Evolutionary conservation across 306 rosid genomes (phyloP).

Genomic region (Quercus alba): DNA sequence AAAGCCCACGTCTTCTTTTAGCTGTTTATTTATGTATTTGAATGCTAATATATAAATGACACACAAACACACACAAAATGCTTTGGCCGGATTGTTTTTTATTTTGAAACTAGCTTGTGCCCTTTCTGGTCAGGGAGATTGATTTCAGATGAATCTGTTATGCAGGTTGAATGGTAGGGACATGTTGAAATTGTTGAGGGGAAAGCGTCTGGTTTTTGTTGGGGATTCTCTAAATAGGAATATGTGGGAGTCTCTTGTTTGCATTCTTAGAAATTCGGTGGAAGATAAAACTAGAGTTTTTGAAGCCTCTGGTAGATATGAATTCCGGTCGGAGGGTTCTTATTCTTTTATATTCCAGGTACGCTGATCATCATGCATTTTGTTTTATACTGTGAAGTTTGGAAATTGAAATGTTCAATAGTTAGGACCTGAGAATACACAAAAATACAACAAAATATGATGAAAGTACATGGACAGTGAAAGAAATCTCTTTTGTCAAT

Average conservation of each 20-base stretch:
- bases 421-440: no score
- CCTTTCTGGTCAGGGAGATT: no score
- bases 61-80: no score
- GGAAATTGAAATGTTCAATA: no score
- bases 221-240: conserved; percentile 98
- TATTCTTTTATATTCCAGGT: conserved; percentile 86
- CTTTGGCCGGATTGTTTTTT: not conserved
- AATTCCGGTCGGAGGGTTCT: conserved; percentile 80
- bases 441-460: no score
- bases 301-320: conserved; percentile 73
- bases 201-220: conserved; percentile 81
- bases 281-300: conserved; percentile 57
- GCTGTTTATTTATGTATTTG: no score
- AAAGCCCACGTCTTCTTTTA: no score
- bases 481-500: not conserved
- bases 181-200: conserved; percentile 68
- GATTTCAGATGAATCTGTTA: not conserved
- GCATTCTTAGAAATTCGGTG: conserved; percentile 77
- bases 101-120: not conserved
- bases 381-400: no score
- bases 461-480: no score
- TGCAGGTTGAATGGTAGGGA: conserved; percentile 67
- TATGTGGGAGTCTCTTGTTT: conserved; percentile 97
- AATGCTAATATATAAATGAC: no score
- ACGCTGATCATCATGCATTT: not conserved